Percentiles rank a stretch among this genome's conserved stretches.
Conservation (phyloP, 306 rosid species). For the Aeschynomene evenia region DNA sequence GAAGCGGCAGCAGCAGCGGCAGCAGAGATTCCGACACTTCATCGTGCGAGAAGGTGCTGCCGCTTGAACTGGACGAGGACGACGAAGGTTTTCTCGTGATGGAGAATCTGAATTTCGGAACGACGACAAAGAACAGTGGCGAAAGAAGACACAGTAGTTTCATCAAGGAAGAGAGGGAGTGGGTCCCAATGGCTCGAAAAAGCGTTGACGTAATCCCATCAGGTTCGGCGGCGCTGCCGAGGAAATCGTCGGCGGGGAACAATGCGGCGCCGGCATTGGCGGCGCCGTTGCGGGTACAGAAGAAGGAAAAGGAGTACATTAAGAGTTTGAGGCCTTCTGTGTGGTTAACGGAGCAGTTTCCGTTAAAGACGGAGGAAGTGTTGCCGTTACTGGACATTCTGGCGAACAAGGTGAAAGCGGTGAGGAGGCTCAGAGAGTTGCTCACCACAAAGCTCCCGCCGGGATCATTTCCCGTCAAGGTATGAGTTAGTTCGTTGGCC, state of each 20-base stretch:
- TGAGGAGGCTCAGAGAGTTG: slow-evolving; percentile 85
- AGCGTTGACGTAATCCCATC: slow-evolving; percentile 66
- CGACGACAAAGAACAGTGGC: slow-evolving; percentile 25
- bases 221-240: slow-evolving; percentile 37
- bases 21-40: slow-evolving; percentile 57
- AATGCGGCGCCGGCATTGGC: not conserved
- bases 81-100: slow-evolving; percentile 91
- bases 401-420: slow-evolving; percentile 92
- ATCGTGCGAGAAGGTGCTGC: slow-evolving; percentile 71
- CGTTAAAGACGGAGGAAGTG: slow-evolving; percentile 91
- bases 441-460: slow-evolving; percentile 96
- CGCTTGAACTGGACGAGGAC: slow-evolving; percentile 88
- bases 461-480: slow-evolving; percentile 96
- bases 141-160: slow-evolving; percentile 87
- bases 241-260: slow-evolving; percentile 36
- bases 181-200: slow-evolving; percentile 67
- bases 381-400: slow-evolving; percentile 84
- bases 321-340: slow-evolving; percentile 83
- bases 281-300: slow-evolving; percentile 35
- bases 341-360: slow-evolving; percentile 93
- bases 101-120: slow-evolving; percentile 71
- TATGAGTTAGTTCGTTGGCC: slow-evolving; percentile 14
- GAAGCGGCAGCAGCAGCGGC: slow-evolving; percentile 50
- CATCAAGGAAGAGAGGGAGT: slow-evolving; percentile 76
- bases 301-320: slow-evolving; percentile 82